phyloP scores from a whole-genome alignment of 1,284 basidiomycete species.

The Lentinus polychrous region DNA sequence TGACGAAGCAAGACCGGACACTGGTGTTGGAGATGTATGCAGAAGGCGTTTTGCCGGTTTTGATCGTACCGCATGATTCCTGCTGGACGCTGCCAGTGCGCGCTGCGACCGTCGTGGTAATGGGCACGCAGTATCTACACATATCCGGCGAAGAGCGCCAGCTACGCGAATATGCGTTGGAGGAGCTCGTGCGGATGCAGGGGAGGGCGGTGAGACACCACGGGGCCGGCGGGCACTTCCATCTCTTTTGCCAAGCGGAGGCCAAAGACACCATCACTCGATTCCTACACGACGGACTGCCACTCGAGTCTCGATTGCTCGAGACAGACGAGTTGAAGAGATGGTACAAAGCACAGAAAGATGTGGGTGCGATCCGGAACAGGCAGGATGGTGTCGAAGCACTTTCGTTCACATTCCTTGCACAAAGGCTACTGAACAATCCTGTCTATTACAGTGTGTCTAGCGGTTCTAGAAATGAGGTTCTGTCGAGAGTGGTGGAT shows the following conservation, averaged over 20 bases:
- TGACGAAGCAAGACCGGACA: slow-evolving; percentile 65
- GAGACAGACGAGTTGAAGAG: slow-evolving; percentile 41
- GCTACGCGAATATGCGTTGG: slow-evolving; percentile 71
- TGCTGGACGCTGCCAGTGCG: slow-evolving; percentile 85
- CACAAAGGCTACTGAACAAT: slow-evolving; percentile 68
- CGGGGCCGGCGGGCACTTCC: slow-evolving; percentile 67
- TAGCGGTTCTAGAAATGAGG: slow-evolving; percentile 38
- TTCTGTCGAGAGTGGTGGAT: slow-evolving; percentile 71
- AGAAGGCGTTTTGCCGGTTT: slow-evolving; percentile 74
- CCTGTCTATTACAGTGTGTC: slow-evolving; percentile 80
- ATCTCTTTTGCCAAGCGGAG: slow-evolving; percentile 85
- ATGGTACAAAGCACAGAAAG: slow-evolving; percentile 46
- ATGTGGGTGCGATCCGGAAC: slow-evolving; percentile 34
- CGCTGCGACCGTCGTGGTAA: slow-evolving; percentile 77
- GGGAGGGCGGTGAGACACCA: slow-evolving; percentile 70
- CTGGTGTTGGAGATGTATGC: slow-evolving; percentile 81
- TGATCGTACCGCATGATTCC: slow-evolving; percentile 78
- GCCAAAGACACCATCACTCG: slow-evolving; percentile 72
- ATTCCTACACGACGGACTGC: slow-evolving; percentile 82
- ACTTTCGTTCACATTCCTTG: slow-evolving; percentile 79
- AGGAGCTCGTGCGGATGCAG: slow-evolving; percentile 90
- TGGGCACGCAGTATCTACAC: slow-evolving; percentile 87
- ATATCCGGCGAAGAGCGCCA: slow-evolving; percentile 55
- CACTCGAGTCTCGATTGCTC: slow-evolving; percentile 78
- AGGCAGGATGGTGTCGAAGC: slow-evolving; percentile 72